A percentile compares a stretch with the other conserved stretches of the same genome.
These are phyloP conservation scores for Penicillium bialowiezense DNA, from an alignment of 495 filamentous ascomycete genomes.

Conservation along the genomic window DNA sequence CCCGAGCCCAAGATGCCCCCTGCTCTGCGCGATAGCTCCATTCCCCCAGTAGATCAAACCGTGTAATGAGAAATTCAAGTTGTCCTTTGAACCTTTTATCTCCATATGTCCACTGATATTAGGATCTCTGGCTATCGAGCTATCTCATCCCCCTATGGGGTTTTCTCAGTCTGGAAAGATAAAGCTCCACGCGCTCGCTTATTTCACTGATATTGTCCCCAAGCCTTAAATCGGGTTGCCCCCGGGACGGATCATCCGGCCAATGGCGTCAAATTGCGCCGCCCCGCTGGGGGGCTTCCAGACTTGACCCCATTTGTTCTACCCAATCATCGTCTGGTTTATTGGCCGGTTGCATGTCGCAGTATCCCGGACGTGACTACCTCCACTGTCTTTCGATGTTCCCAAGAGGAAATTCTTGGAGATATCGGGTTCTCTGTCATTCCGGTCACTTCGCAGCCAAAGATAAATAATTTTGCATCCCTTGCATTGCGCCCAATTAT, in stretches of 20 bases:
- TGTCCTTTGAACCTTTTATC: too few relatives aligned
- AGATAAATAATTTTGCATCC: constrained; percentile 12
- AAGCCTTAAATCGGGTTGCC: too few relatives aligned
- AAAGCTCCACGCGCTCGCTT: too few relatives aligned
- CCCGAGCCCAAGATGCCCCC: neutral
- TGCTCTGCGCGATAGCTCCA: neutral
- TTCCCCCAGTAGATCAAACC: too few relatives aligned
- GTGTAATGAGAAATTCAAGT: too few relatives aligned
- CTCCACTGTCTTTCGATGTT: neutral
- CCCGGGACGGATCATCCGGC: neutral
- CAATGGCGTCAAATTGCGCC: constrained; percentile 31
- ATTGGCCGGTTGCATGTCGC: neutral
- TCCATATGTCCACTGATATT: too few relatives aligned
- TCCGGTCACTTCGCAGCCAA: constrained; percentile 8
- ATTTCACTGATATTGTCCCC: too few relatives aligned
- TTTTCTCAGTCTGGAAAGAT: too few relatives aligned
- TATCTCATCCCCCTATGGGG: too few relatives aligned
- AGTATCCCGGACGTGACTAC: neutral
- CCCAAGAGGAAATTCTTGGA: constrained; percentile 17
- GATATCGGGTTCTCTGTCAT: neutral
- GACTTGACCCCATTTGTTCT: neutral
- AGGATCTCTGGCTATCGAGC: too few relatives aligned
- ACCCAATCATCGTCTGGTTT: neutral
- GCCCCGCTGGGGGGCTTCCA: neutral
- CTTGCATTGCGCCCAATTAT: neutral